These are phyloP conservation scores for Alternaria dauci DNA, from an alignment of 2,329 filamentous ascomycete species.

Conservation along the genomic window DNA sequence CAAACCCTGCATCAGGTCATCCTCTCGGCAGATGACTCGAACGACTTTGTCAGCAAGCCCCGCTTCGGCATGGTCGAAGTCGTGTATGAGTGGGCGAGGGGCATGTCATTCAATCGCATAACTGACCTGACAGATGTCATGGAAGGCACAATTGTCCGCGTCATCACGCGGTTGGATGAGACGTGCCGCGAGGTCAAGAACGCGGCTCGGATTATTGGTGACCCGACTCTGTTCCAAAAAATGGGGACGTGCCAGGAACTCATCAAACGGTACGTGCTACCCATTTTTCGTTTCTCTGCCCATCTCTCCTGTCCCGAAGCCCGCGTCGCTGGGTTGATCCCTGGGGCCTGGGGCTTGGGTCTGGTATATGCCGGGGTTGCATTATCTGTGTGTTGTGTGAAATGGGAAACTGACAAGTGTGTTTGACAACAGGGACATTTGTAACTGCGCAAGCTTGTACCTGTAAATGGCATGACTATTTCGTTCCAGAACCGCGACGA, in stretches of 20 bases:
- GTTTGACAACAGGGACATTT: slow-evolving; percentile 48
- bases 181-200: slow-evolving; percentile 98
- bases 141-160: slow-evolving; percentile 95
- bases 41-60: slow-evolving; percentile 87
- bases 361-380: background rate
- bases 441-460: slow-evolving; percentile 53
- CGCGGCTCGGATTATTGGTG: slow-evolving; percentile 91
- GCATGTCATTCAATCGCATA: slow-evolving; percentile 98
- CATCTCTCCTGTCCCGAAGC: background rate
- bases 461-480: slow-evolving; percentile 35
- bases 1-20: slow-evolving; percentile 94
- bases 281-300: background rate
- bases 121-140: slow-evolving; percentile 95
- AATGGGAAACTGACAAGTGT: slow-evolving; percentile 8
- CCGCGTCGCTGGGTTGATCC: background rate
- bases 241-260: slow-evolving; percentile 98
- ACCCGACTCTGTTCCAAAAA: slow-evolving; percentile 91
- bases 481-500: background rate
- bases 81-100: slow-evolving; percentile 97
- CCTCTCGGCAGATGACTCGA: slow-evolving; percentile 85
- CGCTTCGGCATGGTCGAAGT: slow-evolving; percentile 96
- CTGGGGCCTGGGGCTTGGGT: background rate
- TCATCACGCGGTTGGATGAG: slow-evolving; percentile 93
- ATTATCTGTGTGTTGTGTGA: background rate
- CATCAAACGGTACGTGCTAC: slow-evolving; percentile 86